Base-by-base conservation (phyloP, 202 grass and related monocot genomes). In the Musa balbisiana region DNA sequence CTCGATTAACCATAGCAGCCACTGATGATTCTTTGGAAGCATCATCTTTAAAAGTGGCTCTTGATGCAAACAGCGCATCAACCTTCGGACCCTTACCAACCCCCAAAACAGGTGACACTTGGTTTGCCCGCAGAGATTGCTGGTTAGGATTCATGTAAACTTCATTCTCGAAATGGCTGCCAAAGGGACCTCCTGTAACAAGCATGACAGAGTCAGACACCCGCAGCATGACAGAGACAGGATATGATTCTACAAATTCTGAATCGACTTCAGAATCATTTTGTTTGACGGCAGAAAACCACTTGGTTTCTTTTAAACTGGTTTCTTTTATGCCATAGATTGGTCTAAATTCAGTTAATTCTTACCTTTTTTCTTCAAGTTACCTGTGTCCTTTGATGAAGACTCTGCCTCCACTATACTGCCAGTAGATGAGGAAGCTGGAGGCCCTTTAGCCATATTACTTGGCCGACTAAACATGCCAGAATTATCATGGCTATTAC, bases 371-470 rank as follows among this genome's bases (percentile, higher is more conserved):
- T 92, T 99, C 67, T 83, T 85, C 4, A 81, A 52, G 80, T 70
- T 89, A 82, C 83, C 87, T 63, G 55, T 80, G 60, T 94, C 91
- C 67, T 90, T 99, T n/a, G 78, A 85, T 67, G 85, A 86, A 16
- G 88, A 92, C 79, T 89, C 89, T 64, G 83, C 85, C 67, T 99
- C 95, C 69, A 87, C 86, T 67, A 87, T 82, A 81, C 83, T 99
- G 71, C 91, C 91, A 58, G 87, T 76, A 79, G 93, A 92, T 82
- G 93, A 81, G 53, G 85, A 82, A 75, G 81, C 78, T 53, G 81
- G 62, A 64, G 75, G 60, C 8, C 59, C 29, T 84, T 79, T 90
- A 52, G 78, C 80, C 16, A 86, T 78, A 85, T 89, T 84, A 79
- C 66, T 87, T 76, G 74, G 83, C 76, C 87, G 85, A 70, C 79